Percentiles rank a stretch among this genome's conserved stretches.
Evolutionary conservation across 352 stramenopile genomes (phyloP).

Genomic region (Globisporangium acanthophoron): DNA sequence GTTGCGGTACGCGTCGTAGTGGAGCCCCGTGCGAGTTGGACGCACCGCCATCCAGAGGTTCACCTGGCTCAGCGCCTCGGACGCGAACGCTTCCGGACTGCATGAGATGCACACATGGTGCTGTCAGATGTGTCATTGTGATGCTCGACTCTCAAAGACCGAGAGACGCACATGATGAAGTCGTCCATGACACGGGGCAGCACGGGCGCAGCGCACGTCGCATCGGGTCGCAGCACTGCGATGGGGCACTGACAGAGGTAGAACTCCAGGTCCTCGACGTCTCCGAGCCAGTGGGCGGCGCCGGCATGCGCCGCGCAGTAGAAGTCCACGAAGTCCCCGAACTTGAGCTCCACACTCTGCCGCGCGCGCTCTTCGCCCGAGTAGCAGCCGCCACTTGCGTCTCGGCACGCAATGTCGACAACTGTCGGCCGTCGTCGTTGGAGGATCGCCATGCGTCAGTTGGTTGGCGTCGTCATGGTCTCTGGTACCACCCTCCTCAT

Average conservation of each 20-base stretch:
- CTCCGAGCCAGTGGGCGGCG: slow-evolving; percentile 57
- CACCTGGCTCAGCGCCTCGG: slow-evolving; percentile 57
- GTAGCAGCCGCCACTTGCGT: slow-evolving; percentile 34
- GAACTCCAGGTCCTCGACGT: slow-evolving; percentile 71
- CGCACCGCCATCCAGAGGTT: slow-evolving; percentile 80
- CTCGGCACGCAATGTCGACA: slow-evolving; percentile 77
- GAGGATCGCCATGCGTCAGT: too few species aligned
- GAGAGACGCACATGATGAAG: slow-evolving; percentile 41
- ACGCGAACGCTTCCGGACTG: slow-evolving; percentile 39
- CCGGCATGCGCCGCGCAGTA: slow-evolving; percentile 41
- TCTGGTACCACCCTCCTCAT: too few species aligned
- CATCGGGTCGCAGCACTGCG: slow-evolving; percentile 42
- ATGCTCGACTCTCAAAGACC: not conserved
- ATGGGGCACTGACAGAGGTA: slow-evolving; percentile 82
- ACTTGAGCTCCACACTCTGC: slow-evolving; percentile 74
- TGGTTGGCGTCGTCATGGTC: too few species aligned
- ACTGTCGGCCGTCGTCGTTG: slow-evolving; percentile 21
- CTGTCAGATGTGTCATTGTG: not conserved
- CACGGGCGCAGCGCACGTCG: slow-evolving; percentile 28
- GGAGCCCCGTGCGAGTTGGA: slow-evolving; percentile 51
- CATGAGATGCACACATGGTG: not conserved
- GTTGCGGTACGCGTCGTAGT: slow-evolving; percentile 84
- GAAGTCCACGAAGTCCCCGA: slow-evolving; percentile 78
- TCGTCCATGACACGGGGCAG: slow-evolving; percentile 54
- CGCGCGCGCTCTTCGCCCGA: slow-evolving; percentile 45